Percentiles rank a stretch among this genome's conserved stretches.
Conservation (phyloP, 2,329 filamentous ascomycete genomes). For the Metarhizium brunneum region DNA sequence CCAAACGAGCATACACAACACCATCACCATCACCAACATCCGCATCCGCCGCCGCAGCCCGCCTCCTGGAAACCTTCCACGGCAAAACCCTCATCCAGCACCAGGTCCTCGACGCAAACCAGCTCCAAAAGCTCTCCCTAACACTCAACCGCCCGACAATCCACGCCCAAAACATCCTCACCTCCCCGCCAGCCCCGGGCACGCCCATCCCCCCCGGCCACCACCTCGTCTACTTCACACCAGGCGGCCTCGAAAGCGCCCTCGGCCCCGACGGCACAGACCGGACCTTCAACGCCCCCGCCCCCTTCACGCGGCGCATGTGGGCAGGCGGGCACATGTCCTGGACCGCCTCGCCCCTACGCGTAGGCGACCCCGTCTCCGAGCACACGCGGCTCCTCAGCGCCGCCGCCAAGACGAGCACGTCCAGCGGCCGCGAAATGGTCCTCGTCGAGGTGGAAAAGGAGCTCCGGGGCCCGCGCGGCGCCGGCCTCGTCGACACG, state of each 20-base stretch:
- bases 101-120: slow-evolving; percentile 52
- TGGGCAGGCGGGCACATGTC: slow-evolving; percentile 55
- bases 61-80: slow-evolving; percentile 21
- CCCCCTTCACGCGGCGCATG: slow-evolving; percentile 55
- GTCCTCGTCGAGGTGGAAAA: slow-evolving; percentile 57
- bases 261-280: slow-evolving; percentile 54
- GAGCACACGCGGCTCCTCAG: slow-evolving; percentile 47
- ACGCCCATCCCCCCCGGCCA: slow-evolving; percentile 49
- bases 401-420: slow-evolving; percentile 44
- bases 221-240: slow-evolving; percentile 57
- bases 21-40: slow-evolving; percentile 9
- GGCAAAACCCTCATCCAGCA: slow-evolving; percentile 17
- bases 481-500: slow-evolving; percentile 43
- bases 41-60: slow-evolving; percentile 20
- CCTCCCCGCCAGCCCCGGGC: slow-evolving; percentile 26
- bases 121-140: slow-evolving; percentile 51
- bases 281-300: slow-evolving; percentile 46
- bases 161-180: slow-evolving; percentile 27
- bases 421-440: slow-evolving; percentile 49
- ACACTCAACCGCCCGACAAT: slow-evolving; percentile 43
- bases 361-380: slow-evolving; percentile 44
- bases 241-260: slow-evolving; percentile 40
- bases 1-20: slow-evolving; percentile 6
- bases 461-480: slow-evolving; percentile 41
- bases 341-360: slow-evolving; percentile 38